phyloP scores from a whole-genome alignment of 768 basidiomycete genomes.

The Saitozyma sp. region DNA sequence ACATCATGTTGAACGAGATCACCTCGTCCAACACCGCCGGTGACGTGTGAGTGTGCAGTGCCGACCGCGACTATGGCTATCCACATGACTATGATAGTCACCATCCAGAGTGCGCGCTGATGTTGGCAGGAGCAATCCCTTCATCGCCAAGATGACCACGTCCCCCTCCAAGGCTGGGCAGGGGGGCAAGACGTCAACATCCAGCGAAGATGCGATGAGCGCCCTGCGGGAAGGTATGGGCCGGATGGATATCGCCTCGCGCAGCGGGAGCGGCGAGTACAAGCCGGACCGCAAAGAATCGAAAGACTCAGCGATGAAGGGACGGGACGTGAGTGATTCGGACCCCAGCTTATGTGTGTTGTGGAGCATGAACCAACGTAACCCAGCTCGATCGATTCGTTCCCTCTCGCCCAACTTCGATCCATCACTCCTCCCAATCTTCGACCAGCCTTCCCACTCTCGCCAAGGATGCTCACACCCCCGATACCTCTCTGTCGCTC shows the following conservation, averaged over 20 bases:
- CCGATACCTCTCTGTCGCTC: slow-evolving; percentile 21
- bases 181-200: slow-evolving; percentile 4
- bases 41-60: no score
- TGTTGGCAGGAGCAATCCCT: slow-evolving; percentile 35
- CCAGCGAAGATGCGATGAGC: slow-evolving; percentile 25
- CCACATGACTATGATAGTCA: no score
- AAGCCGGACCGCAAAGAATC: slow-evolving; percentile 2
- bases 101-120: no score
- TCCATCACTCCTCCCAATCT: slow-evolving; percentile 38
- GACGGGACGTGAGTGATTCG: slow-evolving; percentile 17
- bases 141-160: slow-evolving; percentile 26
- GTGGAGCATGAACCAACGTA: not conserved
- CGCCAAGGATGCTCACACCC: slow-evolving; percentile 28
- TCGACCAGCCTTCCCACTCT: slow-evolving; percentile 36
- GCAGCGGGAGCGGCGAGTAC: slow-evolving; percentile 14
- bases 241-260: slow-evolving; percentile 34
- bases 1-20: no score
- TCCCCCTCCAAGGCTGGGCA: slow-evolving; percentile 23
- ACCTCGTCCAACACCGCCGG: no score
- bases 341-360: not conserved
- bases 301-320: slow-evolving; percentile 10
- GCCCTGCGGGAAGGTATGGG: slow-evolving; percentile 42
- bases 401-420: slow-evolving; percentile 36
- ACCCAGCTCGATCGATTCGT: slow-evolving; percentile 43
- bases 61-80: no score